Percentiles rank a stretch among this genome's conserved stretches.
Conservation (phyloP, 2,329 filamentous ascomycete genomes). For the Diplodia corticola region DNA sequence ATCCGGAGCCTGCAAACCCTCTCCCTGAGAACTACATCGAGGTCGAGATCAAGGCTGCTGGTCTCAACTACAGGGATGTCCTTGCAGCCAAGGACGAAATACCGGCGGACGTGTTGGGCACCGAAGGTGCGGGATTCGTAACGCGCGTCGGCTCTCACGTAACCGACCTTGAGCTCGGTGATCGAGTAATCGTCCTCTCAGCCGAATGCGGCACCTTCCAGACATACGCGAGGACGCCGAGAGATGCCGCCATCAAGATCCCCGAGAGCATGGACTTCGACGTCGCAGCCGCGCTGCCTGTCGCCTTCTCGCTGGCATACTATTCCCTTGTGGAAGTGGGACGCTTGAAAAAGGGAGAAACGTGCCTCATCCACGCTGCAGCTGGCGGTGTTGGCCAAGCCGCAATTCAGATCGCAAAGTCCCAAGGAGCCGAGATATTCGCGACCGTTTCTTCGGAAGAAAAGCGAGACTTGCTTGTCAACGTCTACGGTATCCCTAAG, state of each 20-base stretch:
- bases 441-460: constrained; percentile 15
- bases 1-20: not conserved
- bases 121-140: constrained; percentile 26
- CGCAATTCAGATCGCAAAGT: constrained; percentile 26
- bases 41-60: constrained; percentile 25
- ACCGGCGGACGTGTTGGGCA: constrained; percentile 10
- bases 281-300: not conserved
- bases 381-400: constrained; percentile 12
- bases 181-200: constrained; percentile 17
- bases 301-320: not conserved
- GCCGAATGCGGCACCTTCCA: constrained; percentile 20
- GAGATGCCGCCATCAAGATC: constrained; percentile 12
- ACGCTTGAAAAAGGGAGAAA: constrained; percentile 4
- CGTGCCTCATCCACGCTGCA: constrained; percentile 8
- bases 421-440: constrained; percentile 31
- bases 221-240: constrained; percentile 1
- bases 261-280: not conserved
- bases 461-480: constrained; percentile 7
- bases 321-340: constrained; percentile 7
- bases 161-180: constrained; percentile 1
- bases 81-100: constrained; percentile 27
- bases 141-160: not conserved
- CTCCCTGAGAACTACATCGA: constrained; percentile 25
- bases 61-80: constrained; percentile 33
- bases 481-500: not conserved